Evolutionary conservation across 2,329 filamentous ascomycete genomes (phyloP).

Genomic region (Colletotrichum gigasporum): DNA sequence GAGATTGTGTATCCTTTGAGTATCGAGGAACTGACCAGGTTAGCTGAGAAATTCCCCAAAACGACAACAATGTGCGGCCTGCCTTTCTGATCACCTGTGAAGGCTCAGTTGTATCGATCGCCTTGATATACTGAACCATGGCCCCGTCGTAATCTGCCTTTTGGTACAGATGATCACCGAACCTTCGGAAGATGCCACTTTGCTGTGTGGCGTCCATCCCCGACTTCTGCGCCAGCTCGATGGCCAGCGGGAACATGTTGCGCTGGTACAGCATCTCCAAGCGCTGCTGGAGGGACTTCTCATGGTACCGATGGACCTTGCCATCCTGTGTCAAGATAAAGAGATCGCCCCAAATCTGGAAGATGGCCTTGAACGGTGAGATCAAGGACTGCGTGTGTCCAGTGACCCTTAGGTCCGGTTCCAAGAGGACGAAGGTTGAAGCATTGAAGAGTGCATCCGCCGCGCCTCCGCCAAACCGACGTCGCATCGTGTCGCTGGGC

Average conservation of each 20-base stretch:
- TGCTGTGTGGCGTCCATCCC: constrained; percentile 84
- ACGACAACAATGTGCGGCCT: constrained; percentile 2
- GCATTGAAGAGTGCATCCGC: constrained; percentile 86
- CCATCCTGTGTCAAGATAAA: constrained; percentile 92
- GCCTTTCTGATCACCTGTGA: constrained; percentile 96
- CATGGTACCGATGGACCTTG: constrained; percentile 90
- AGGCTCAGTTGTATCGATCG: constrained; percentile 95
- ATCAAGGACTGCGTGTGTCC: constrained; percentile 88
- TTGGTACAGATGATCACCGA: constrained; percentile 93
- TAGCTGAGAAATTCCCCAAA: constrained; percentile 34
- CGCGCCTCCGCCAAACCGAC: constrained; percentile 74
- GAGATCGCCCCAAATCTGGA: constrained; percentile 90
- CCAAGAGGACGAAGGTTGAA: constrained; percentile 89
- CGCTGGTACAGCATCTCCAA: constrained; percentile 93
- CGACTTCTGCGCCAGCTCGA: constrained; percentile 90
- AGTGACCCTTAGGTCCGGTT: constrained; percentile 89
- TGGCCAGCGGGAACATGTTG: constrained; percentile 90
- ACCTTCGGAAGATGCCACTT: constrained; percentile 91
- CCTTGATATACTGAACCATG: constrained; percentile 98
- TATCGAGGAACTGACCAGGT: constrained; percentile 81
- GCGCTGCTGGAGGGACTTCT: constrained; percentile 89
- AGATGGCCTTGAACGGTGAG: constrained; percentile 80
- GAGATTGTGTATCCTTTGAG: constrained; percentile 95
- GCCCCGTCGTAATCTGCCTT: constrained; percentile 96
- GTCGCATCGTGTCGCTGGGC: constrained; percentile 68